Conservation (phyloP, 805 yeast genomes). For the Candida ipomoeae region DNA sequence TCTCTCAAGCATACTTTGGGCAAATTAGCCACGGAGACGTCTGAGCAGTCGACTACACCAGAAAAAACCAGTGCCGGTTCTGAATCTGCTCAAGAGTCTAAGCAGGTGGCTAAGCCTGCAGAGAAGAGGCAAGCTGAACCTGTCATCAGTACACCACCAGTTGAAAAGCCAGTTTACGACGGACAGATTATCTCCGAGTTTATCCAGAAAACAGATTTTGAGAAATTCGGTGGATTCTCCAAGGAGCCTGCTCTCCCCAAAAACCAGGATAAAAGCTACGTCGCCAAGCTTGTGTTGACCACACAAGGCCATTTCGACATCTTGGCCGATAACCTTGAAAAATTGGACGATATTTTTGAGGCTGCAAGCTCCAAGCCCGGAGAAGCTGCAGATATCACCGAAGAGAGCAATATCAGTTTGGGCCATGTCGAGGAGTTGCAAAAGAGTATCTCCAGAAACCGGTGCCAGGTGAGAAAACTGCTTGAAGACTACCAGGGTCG, state of each 20-base stretch:
- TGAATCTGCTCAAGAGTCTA: background rate
- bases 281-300: slow-evolving; percentile 20
- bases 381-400: slow-evolving; percentile 11
- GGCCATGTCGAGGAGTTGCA: slow-evolving; percentile 14
- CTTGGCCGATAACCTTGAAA: slow-evolving; percentile 19
- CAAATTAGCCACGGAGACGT: background rate
- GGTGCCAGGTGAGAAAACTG: background rate
- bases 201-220: slow-evolving; percentile 4
- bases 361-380: slow-evolving; percentile 8
- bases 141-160: background rate
- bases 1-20: background rate
- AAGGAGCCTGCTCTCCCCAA: slow-evolving; percentile 1
- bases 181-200: slow-evolving; percentile 7
- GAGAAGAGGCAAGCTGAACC: background rate
- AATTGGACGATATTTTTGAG: slow-evolving; percentile 13
- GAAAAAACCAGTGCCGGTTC: background rate
- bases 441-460: background rate
- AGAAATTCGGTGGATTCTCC: slow-evolving; percentile 18
- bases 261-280: slow-evolving; percentile 15
- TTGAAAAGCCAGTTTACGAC: background rate
- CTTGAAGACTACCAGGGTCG: slow-evolving; percentile 2
- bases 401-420: slow-evolving; percentile 16
- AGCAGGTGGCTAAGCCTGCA: background rate
- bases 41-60: background rate
- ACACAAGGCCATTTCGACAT: slow-evolving; percentile 26